These are phyloP conservation scores for Sporothrix curviconia DNA, from an alignment of 2,329 filamentous ascomycete species.

Conservation along the genomic window DNA sequence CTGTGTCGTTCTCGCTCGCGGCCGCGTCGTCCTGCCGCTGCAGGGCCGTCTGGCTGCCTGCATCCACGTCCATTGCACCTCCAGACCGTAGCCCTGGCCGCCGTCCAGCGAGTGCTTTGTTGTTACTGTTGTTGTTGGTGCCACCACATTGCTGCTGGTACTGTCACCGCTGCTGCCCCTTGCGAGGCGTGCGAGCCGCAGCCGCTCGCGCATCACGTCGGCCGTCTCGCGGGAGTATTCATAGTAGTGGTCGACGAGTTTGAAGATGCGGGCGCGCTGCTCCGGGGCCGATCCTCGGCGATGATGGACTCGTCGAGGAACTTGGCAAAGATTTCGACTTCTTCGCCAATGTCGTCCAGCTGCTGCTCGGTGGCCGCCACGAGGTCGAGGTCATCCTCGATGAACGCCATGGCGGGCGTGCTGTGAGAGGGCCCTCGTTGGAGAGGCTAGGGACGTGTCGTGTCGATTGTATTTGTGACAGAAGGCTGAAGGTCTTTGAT, in stretches of 20 bases:
- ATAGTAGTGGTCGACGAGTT: constrained; percentile 61
- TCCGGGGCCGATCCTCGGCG: constrained; percentile 42
- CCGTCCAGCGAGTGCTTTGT: background rate
- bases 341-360: constrained; percentile 55
- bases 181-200: constrained; percentile 24
- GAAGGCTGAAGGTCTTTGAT: too few species aligned
- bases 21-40: constrained; percentile 16
- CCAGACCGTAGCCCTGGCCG: constrained; percentile 3
- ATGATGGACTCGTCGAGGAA: constrained; percentile 68
- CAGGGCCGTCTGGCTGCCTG: constrained; percentile 36
- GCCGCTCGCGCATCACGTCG: constrained; percentile 36
- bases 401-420: constrained; percentile 22
- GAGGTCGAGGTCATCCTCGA: constrained; percentile 28
- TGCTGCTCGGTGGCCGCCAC: constrained; percentile 31
- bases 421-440: background rate
- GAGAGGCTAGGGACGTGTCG: too few species aligned
- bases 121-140: background rate
- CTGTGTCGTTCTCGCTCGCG: constrained; percentile 19
- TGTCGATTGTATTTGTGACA: too few species aligned
- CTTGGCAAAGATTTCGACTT: constrained; percentile 82
- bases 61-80: constrained; percentile 42
- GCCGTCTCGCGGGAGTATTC: constrained; percentile 45
- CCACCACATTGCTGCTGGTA: constrained; percentile 12
- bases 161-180: constrained; percentile 16
- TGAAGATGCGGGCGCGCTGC: constrained; percentile 59